Conservation (phyloP, 148 eudicot species). For the Rhododendron ovatum region DNA sequence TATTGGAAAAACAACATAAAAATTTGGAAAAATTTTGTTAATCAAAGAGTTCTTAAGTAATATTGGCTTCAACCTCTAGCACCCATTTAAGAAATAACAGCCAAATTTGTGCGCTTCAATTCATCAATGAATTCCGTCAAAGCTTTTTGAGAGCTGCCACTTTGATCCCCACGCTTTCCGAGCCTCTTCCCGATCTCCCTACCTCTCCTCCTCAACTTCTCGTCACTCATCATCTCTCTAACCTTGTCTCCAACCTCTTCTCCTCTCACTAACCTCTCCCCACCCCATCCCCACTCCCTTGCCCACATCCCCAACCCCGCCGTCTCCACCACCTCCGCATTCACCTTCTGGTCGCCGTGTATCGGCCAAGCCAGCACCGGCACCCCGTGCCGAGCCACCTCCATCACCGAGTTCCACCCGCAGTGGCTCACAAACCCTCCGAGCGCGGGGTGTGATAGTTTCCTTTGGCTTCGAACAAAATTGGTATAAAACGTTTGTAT, state of each 20-base stretch:
- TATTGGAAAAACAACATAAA: too few relatives aligned
- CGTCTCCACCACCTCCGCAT: conserved; percentile 45
- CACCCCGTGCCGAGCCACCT: conserved; percentile 31
- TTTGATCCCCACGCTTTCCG: conserved; percentile 18
- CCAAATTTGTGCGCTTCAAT: background rate
- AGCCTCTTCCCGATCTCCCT: conserved; percentile 32
- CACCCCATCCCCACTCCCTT: conserved; percentile 44
- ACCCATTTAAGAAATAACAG: background rate
- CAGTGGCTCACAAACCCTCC: conserved; percentile 59
- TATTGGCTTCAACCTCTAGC: background rate
- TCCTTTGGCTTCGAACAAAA: too few relatives aligned
- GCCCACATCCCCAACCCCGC: conserved; percentile 49
- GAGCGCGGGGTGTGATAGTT: conserved; percentile 25
- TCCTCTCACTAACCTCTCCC: conserved; percentile 24
- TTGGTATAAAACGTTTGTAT: too few relatives aligned
- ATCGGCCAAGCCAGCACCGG: conserved; percentile 52
- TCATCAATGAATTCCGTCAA: conserved; percentile 16
- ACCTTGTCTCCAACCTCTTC: conserved; percentile 41
- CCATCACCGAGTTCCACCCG: conserved; percentile 62
- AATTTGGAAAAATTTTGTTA: too few relatives aligned
- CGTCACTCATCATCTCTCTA: conserved; percentile 35
- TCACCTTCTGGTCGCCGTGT: conserved; percentile 54
- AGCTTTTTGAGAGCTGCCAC: conserved; percentile 29
- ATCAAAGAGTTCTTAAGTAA: too few relatives aligned
- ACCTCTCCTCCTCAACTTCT: conserved; percentile 27